Base-by-base conservation (phyloP, 1,139 yeast species). In the Protomyces inouyei region DNA sequence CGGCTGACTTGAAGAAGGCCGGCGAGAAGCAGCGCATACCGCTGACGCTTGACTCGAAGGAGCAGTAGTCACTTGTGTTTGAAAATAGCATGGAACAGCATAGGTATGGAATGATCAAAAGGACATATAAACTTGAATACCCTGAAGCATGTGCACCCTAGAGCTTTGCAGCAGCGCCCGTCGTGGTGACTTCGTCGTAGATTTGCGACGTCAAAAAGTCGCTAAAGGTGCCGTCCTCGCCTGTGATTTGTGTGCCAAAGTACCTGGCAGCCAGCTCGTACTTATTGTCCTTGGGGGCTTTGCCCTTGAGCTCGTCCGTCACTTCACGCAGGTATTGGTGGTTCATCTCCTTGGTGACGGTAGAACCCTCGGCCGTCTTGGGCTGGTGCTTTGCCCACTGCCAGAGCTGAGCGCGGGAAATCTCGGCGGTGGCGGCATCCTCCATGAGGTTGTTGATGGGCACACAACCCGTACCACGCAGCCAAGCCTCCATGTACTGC, bases 351-450 rank as follows among this genome's bases (percentile, higher is more conserved):
- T 83, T 81, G 71, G 86, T 82, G 67, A 87, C 80, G 64, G 76
- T 78, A 71, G 87, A 87, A 65, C 80, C 80, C 69, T 81, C 80
- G 69, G 82, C 83, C 60, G 92, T 86, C 70, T 76, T 77, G 64
- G 83, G 85, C 65, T 85, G 85, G 74, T 87, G 93, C 70, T 85
- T 85, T 68, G 87, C 90, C 93, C 93, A 87, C 76, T 87, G 92
- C 84, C 88, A 85, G 71, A 87, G 81, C 77, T 86, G 91, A 51
- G 89, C 83, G 75, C 95, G 84, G 40, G 92, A 86, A 51, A 87
- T 93, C 76, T 87, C 95, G 64, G 93, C 93, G 66, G 93, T 87
- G 59, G 93, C 93, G 64, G 93, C 93, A 73, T 87, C 93, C 77
- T 87, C 95, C 95, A 87, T 87, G 77, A 87, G 80, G 75, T 82